Evolutionary conservation across 2,329 filamentous ascomycete genomes (phyloP).

Genomic region (Pestalotiopsis sp.): DNA sequence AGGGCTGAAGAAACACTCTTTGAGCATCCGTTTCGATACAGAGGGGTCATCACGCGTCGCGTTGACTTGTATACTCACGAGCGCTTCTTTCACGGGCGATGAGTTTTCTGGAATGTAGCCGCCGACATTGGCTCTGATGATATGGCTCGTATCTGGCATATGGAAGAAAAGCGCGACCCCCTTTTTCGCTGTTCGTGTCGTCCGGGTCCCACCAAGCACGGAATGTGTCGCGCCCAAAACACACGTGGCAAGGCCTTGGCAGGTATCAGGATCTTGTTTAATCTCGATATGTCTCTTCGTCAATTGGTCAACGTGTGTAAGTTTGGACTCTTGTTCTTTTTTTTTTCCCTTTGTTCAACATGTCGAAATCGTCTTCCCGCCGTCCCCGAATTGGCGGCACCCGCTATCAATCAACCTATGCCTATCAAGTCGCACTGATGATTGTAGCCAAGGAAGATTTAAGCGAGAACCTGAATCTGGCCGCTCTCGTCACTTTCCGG

Average conservation of each 20-base stretch:
- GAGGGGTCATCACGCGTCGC: slow-evolving; percentile 2
- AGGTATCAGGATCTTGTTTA: neutral
- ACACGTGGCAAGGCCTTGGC: slow-evolving; percentile 5
- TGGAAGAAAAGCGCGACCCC: neutral
- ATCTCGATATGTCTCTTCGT: too few relatives aligned
- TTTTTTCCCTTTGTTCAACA: too few relatives aligned
- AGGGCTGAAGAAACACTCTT: neutral
- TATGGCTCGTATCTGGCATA: neutral
- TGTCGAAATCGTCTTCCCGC: too few relatives aligned
- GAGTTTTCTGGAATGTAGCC: neutral
- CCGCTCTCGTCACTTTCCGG: neutral
- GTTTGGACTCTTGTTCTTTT: too few relatives aligned
- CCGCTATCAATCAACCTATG: neutral
- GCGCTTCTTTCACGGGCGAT: neutral
- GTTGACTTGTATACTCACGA: neutral
- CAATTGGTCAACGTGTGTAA: too few relatives aligned
- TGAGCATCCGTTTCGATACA: neutral
- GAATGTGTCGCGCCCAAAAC: slow-evolving; percentile 9
- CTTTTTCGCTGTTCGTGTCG: slow-evolving; percentile 8
- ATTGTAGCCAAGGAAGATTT: neutral
- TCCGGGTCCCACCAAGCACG: slow-evolving; percentile 6
- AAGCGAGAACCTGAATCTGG: neutral
- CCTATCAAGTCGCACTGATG: neutral
- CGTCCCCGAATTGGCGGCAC: neutral
- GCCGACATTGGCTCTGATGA: neutral